Conservation (phyloP, 805 yeast genomes). For the Torulaspora microellipsoides region DNA sequence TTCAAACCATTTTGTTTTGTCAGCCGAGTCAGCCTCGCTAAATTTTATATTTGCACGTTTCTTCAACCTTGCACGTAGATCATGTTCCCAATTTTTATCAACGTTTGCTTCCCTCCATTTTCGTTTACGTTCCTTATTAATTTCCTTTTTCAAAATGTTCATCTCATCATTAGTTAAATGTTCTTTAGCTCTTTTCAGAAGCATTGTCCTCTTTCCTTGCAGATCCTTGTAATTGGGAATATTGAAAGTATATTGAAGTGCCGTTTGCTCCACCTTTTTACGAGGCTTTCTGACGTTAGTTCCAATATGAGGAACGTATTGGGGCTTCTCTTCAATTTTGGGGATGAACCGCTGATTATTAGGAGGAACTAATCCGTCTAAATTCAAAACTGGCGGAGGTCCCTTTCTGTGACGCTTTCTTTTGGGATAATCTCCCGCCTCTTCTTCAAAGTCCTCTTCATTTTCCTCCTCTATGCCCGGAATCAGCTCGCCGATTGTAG, state of each 20-base stretch:
- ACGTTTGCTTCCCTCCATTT: slow-evolving; percentile 50
- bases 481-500: slow-evolving; percentile 23
- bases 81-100: slow-evolving; percentile 82
- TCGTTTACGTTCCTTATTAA: slow-evolving; percentile 33
- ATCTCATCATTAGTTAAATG: slow-evolving; percentile 21
- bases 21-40: slow-evolving; percentile 54
- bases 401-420: slow-evolving; percentile 13
- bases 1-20: slow-evolving; percentile 66
- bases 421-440: background rate
- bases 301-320: slow-evolving; percentile 3
- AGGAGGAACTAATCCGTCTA: slow-evolving; percentile 33
- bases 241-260: slow-evolving; percentile 13
- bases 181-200: slow-evolving; percentile 24
- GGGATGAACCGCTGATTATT: slow-evolving; percentile 3
- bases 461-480: slow-evolving; percentile 18
- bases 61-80: slow-evolving; percentile 69
- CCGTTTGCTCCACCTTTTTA: slow-evolving; percentile 7
- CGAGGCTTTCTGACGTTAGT: slow-evolving; percentile 9
- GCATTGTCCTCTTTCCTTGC: slow-evolving; percentile 20
- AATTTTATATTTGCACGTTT: slow-evolving; percentile 65
- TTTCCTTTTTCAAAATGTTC: slow-evolving; percentile 22
- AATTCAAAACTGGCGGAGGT: slow-evolving; percentile 23
- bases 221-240: slow-evolving; percentile 18
- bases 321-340: slow-evolving; percentile 6
- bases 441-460: slow-evolving; percentile 4